phyloP scores from a whole-genome alignment of 768 basidiomycete species.

The Pisolithus sp. region DNA sequence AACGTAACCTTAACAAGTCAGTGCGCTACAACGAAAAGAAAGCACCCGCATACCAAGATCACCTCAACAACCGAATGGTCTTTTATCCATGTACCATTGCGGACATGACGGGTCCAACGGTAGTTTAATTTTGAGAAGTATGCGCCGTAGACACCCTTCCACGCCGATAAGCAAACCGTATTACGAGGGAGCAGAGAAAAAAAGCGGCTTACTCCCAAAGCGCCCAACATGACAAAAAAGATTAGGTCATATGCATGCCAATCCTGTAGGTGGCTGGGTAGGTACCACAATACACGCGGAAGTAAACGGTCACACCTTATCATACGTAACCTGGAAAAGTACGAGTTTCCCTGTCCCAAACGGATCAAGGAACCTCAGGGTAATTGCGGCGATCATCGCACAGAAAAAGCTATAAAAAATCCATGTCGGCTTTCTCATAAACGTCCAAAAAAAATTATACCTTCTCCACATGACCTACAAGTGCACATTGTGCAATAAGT shows the following conservation, averaged over 20 bases:
- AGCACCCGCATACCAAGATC: conserved; percentile 47
- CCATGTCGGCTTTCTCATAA: neutral
- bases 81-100: conserved; percentile 76
- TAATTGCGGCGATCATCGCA: conserved; percentile 95
- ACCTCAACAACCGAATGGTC: conserved; percentile 81
- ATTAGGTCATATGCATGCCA: conserved; percentile 89
- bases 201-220: conserved; percentile 65
- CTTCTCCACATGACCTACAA: conserved; percentile 86
- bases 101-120: conserved; percentile 78
- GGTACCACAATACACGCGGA: neutral
- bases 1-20: conserved; percentile 57
- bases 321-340: conserved; percentile 86
- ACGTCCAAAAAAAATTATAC: conserved; percentile 33
- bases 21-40: neutral
- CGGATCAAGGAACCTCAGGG: conserved; percentile 87
- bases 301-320: conserved; percentile 44
- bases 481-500: neutral
- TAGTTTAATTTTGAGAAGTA: conserved; percentile 89
- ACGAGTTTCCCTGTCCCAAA: conserved; percentile 95
- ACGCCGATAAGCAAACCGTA: conserved; percentile 5
- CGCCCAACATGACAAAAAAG: conserved; percentile 78
- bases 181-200: neutral
- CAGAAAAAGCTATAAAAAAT: conserved; percentile 81
- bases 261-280: conserved; percentile 45
- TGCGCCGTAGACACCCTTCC: conserved; percentile 88